A percentile compares a stretch with the other conserved stretches of the same genome.
phyloP scores from a whole-genome alignment of 176 grass and related monocot genomes.

The Raddia guianensis region DNA sequence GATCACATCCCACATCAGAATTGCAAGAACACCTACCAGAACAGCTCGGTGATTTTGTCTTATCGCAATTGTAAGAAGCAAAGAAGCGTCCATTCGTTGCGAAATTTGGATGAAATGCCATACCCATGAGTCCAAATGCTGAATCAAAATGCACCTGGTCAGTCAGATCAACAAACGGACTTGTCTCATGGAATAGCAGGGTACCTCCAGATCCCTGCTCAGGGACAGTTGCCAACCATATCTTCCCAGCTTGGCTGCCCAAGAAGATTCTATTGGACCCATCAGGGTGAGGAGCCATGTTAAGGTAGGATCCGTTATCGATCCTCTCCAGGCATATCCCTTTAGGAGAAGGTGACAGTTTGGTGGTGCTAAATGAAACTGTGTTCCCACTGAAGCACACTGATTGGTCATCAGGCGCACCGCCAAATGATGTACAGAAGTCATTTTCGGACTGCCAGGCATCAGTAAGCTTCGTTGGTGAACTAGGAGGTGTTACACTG shows the following conservation, averaged over 20 bases:
- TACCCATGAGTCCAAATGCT: constrained; percentile 78
- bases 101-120: constrained; percentile 82
- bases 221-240: constrained; percentile 78
- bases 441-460: constrained; percentile 75
- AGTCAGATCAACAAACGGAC: constrained; percentile 82
- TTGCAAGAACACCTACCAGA: constrained; percentile 81
- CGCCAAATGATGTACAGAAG: constrained; percentile 73
- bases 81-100: constrained; percentile 86
- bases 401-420: constrained; percentile 40
- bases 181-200: constrained; percentile 51
- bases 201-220: constrained; percentile 73
- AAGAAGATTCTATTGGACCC: constrained; percentile 84
- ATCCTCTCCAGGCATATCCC: constrained; percentile 87
- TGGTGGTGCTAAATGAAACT: constrained; percentile 61
- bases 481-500: constrained; percentile 32
- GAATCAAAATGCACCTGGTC: constrained; percentile 82
- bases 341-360: constrained; percentile 54
- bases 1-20: constrained; percentile 82
- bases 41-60: constrained; percentile 63
- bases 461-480: constrained; percentile 58
- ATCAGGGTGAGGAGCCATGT: constrained; percentile 89
- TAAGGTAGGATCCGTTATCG: constrained; percentile 76
- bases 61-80: constrained; percentile 93
- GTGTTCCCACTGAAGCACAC: constrained; percentile 62
- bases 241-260: constrained; percentile 79